A percentile compares a stretch with the other conserved stretches of the same genome.
phyloP scores from a whole-genome alignment of 495 filamentous ascomycete genomes.

The Penicillium daleae region DNA sequence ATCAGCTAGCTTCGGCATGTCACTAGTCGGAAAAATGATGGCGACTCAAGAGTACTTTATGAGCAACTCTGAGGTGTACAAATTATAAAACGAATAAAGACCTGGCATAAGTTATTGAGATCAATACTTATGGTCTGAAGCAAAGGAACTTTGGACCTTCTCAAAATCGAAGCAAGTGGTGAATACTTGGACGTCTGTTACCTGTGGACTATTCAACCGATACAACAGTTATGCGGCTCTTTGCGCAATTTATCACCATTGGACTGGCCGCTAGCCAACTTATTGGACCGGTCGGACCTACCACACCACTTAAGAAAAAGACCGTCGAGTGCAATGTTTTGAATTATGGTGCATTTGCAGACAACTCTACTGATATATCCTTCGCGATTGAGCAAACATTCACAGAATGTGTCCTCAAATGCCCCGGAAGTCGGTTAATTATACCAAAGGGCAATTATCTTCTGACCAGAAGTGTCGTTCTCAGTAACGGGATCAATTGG shows the following conservation, averaged over 20 bases:
- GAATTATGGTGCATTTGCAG: constrained; percentile 48
- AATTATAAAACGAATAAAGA: background rate
- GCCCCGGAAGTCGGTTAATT: constrained; percentile 36
- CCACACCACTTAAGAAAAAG: constrained; percentile 34
- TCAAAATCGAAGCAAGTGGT: background rate
- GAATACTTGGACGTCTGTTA: background rate
- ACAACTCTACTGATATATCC: constrained; percentile 46
- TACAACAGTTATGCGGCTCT: background rate
- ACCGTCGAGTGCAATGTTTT: constrained; percentile 47
- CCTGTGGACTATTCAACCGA: background rate
- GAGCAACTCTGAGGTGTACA: background rate
- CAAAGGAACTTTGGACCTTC: background rate
- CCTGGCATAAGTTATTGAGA: background rate
- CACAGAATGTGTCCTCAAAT: constrained; percentile 36
- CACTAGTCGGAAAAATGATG: background rate
- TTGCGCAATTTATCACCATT: background rate
- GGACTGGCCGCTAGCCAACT: constrained; percentile 22
- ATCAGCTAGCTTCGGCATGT: background rate
- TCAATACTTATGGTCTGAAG: background rate
- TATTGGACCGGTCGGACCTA: constrained; percentile 41
- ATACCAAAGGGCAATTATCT: constrained; percentile 49
- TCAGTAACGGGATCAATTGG: constrained; percentile 41
- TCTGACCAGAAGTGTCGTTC: constrained; percentile 31
- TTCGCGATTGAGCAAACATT: constrained; percentile 43
- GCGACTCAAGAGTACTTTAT: background rate